Percentiles rank a stretch among this genome's conserved stretches.
Evolutionary conservation across 192 early-diverging fungal genomes (phyloP).

Genomic region (Umbelopsis ramanniana): DNA sequence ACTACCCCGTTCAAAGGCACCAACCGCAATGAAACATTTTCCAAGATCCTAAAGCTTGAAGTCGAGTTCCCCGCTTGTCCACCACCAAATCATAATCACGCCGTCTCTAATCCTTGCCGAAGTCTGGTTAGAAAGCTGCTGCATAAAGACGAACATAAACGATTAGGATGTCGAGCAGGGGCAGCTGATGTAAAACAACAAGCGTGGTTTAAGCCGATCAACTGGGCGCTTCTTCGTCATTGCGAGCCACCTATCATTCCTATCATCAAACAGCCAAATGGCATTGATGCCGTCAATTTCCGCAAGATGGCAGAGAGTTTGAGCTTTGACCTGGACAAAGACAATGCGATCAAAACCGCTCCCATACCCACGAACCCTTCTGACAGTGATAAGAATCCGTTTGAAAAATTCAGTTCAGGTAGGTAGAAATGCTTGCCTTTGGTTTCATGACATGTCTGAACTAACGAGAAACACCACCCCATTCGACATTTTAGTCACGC

Average conservation of each 20-base stretch:
- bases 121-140: constrained; percentile 82
- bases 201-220: constrained; percentile 86
- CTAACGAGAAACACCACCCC: background rate
- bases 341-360: constrained; percentile 40
- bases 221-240: constrained; percentile 93
- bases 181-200: constrained; percentile 95
- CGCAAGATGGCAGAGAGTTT: constrained; percentile 63
- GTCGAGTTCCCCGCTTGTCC: constrained; percentile 69
- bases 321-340: constrained; percentile 69
- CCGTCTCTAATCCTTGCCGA: constrained; percentile 57
- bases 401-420: constrained; percentile 66
- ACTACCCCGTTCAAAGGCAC: constrained; percentile 97
- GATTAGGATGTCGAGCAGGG: constrained; percentile 87
- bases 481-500: constrained; percentile 45
- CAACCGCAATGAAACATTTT: constrained; percentile 87
- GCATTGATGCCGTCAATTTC: constrained; percentile 73
- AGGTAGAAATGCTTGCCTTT: background rate
- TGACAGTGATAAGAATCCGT: constrained; percentile 49
- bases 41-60: constrained; percentile 83
- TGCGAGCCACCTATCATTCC: constrained; percentile 86
- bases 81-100: background rate
- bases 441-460: background rate
- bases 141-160: constrained; percentile 86
- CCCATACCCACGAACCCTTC: background rate
- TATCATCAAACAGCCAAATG: constrained; percentile 46